Percentiles rank a stretch among this genome's conserved stretches.
Conservation (phyloP, 225 moss, liverwort and hornwort genomes). For the Bryoerythrophyllum caledonicum region DNA sequence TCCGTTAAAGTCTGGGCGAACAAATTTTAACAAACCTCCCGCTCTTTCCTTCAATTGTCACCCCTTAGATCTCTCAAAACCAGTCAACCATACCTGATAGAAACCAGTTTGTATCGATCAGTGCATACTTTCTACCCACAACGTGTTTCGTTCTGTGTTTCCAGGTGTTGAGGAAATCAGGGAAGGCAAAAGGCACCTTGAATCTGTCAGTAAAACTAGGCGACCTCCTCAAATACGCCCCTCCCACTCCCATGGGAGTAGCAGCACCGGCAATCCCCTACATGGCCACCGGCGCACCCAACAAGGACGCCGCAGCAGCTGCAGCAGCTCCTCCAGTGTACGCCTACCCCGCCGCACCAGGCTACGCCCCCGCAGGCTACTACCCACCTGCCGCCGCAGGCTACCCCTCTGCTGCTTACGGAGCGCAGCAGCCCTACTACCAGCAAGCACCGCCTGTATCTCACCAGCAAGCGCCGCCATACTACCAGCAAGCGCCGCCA, state of each 20-base stretch:
- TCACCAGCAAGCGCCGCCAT: conserved; percentile 36
- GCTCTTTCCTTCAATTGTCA: no score
- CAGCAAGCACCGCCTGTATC: no score
- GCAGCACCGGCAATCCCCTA: conserved; percentile 14
- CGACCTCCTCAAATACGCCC: conserved; percentile 26
- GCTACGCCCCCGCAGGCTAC: conserved; percentile 37
- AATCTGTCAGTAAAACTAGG: conserved; percentile 62
- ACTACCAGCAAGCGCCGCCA: neutral
- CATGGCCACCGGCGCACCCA: neutral
- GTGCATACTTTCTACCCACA: neutral
- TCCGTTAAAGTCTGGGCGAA: neutral
- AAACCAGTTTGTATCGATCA: no score
- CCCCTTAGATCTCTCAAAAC: no score
- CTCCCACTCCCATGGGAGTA: neutral
- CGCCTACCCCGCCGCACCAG: conserved; percentile 41
- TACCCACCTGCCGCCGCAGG: conserved; percentile 32
- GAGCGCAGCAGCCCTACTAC: neutral
- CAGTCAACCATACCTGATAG: no score
- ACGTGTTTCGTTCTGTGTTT: neutral
- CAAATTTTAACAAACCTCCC: no score
- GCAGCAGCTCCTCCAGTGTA: conserved; percentile 31
- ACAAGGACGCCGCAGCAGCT: neutral
- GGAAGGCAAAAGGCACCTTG: conserved; percentile 59
- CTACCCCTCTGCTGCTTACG: conserved; percentile 44
- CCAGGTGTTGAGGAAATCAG: conserved; percentile 67